Base-by-base conservation (phyloP, 148 eudicot species). In the Polygonum aviculare region DNA sequence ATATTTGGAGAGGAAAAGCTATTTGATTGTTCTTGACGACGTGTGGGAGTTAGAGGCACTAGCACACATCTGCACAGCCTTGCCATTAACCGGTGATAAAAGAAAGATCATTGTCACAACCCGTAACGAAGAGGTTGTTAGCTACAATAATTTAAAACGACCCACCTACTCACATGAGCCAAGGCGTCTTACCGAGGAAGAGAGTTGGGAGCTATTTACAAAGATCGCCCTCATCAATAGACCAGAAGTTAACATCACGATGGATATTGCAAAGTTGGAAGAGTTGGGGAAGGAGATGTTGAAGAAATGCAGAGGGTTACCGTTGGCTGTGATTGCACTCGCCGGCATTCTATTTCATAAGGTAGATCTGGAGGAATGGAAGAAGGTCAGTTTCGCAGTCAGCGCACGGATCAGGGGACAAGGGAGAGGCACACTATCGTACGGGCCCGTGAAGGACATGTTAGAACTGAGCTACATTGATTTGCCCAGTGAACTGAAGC, bases 201-300 rank as follows among this genome's bases (percentile, higher is more conserved):
- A n/a, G n/a, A n/a, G n/a, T n/a, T n/a, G n/a, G n/a, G n/a, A n/a
- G n/a, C n/a, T n/a, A n/a, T n/a, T n/a, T n/a, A n/a, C n/a, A n/a
- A n/a, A n/a, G n/a, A n/a, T n/a, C n/a, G n/a, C n/a, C n/a, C n/a
- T n/a, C n/a, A n/a, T n/a, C n/a, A n/a, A n/a, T n/a, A n/a, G n/a
- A n/a, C n/a, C 8, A n/a, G n/a, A n/a, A n/a, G n/a, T n/a, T n/a
- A 12, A 26, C 52, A 2, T 26, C 31, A 6, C 45, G 7, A 41
- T 5, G 0, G 45, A 41, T 41, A 41, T 41, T 41, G 45, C 45
- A 8, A 5, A 6, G 2, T 36, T 44, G 47, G 76, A 76, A 41
- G 36, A 31, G 3, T 41, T 81, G 1, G 86, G 81, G 11, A 81
- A 63, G 45, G 33, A 78, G 21, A 84, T 84, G 86, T 33, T 81